Evolutionary conservation across 2,329 filamentous ascomycete genomes (phyloP), one percentile per base, ranked within the genome.

Genomic region (Verticillium longisporum): DNA sequence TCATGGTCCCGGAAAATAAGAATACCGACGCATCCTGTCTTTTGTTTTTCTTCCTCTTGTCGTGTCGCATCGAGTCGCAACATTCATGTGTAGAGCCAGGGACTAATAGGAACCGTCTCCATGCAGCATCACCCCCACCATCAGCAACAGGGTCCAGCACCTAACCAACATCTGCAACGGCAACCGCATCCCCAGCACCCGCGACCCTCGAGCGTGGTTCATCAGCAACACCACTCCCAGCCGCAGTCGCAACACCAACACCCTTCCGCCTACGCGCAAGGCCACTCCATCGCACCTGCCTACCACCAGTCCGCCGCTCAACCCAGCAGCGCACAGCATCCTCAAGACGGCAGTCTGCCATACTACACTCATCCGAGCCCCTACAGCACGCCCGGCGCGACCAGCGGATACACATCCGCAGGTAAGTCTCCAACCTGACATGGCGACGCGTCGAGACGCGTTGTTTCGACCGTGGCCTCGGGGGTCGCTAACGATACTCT

Each of bases 391-490:
- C 88, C 90, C 67, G 91, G 89, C 77, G 86, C 89, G 63, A 87
- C 89, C 60, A 90, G 89, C 76, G 90, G 90, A 78, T 97, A 96
- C 77, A 88, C 91, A 66, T 91, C 92, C 72, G 90, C 90, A 80
- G 91, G 91, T 95, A 78, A 82, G 88, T 81, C 64, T 59, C 60
- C 53, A 45, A 63, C 63, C 18, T 31, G 15, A 56, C 41, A 58
- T 60, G 38, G 2, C 60, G 55, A 60, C 65, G 61, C 61, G 60
- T 33, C 21, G 36, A 61, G 36, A 56, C 61, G 61, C 61, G 59
- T 37, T n/a, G 37, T 38, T 11, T 18, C 2, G 32, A 55, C 26
- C 26, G 3, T 3, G 26, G 50, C n/a, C 18, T 26, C 50, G 9
- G 31, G 31, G 41, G 2, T 55, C 26, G 54, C 66, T 71, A 31